Base-by-base conservation (phyloP, 2,329 filamentous ascomycete species). In the Penicillium concentricum region DNA sequence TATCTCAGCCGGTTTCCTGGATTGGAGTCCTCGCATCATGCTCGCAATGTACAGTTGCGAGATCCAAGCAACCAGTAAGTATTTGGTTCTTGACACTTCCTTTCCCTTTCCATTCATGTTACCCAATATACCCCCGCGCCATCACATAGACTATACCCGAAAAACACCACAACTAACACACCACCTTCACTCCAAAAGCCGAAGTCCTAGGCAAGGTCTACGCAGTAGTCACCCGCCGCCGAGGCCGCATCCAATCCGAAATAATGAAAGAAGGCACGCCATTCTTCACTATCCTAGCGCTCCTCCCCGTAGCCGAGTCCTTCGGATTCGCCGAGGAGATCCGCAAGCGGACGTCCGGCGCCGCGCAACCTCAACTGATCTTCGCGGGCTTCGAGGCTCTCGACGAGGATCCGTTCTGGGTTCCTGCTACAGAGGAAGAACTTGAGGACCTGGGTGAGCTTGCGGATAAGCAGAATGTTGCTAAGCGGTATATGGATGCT, bases 321-420 rank as follows among this genome's bases (percentile, higher is more conserved):
- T 99, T 99, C 72, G 94, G 94, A 1, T 99, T 99, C 78, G 86
- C 86, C 5, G 94, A 97, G 71, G 94, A 99, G 76, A 97, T 99
- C 78, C 87, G 94, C 57, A 97, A 97, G 78, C 85, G 92, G 7
- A 96, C 92, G 0, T 92, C 88, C 7, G 94, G 94, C 3, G 91
- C 90, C 3, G 94, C 94, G 0, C 89, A 91, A 68, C 94, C 94
- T 48, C 94, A 97, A 80, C 82, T 99, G 37, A 88, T 96, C 59
- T 99, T 97, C 72, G 85, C 90, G 8, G 94, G 94, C 0, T 99
- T 92, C 70, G 91, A 97, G 74, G 84, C 96, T 65, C 81, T 97
- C 2, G 92, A 97, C 72, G 89, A 97, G 76, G 94, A 99, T 78
- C 94, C 94, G 0, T 96, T 95, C 79, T 99, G 94, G 94, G 92